phyloP scores from a whole-genome alignment of 73 alveolate genomes.

The Chromera velia region DNA sequence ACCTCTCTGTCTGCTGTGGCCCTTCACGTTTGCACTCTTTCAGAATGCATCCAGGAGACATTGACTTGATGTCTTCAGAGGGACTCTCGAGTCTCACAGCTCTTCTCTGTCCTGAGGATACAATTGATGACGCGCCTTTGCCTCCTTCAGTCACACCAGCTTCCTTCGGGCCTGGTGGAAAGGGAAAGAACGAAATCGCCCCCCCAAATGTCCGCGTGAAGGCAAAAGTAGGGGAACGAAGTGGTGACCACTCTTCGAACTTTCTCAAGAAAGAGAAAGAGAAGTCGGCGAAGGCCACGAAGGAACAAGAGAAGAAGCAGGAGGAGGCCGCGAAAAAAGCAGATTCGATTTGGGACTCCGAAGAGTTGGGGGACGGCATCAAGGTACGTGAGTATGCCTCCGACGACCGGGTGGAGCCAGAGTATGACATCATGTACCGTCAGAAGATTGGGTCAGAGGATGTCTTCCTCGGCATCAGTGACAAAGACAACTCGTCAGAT shows the following conservation, averaged over 20 bases:
- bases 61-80: too few relatives aligned
- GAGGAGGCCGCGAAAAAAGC: too few relatives aligned
- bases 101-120: too few relatives aligned
- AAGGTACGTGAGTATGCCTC: constrained; percentile 17
- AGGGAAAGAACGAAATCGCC: neutral
- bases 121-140: too few relatives aligned
- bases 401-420: neutral
- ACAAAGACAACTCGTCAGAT: constrained; percentile 45
- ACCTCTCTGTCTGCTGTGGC: too few relatives aligned
- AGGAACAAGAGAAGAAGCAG: neutral
- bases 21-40: too few relatives aligned
- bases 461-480: constrained; percentile 69
- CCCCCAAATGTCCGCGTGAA: neutral
- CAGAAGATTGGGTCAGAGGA: constrained; percentile 73
- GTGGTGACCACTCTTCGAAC: too few relatives aligned
- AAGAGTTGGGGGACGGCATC: neutral
- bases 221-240: neutral
- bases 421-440: constrained; percentile 59
- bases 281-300: neutral
- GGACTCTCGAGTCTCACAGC: too few relatives aligned
- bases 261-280: neutral
- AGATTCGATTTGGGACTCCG: neutral
- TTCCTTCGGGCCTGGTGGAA: too few relatives aligned
- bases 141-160: too few relatives aligned
- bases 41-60: too few relatives aligned